Evolutionary conservation across 1,284 basidiomycete species (phyloP), one percentile per base, ranked within the genome.

Genomic region (Fomitopsis betulina): DNA sequence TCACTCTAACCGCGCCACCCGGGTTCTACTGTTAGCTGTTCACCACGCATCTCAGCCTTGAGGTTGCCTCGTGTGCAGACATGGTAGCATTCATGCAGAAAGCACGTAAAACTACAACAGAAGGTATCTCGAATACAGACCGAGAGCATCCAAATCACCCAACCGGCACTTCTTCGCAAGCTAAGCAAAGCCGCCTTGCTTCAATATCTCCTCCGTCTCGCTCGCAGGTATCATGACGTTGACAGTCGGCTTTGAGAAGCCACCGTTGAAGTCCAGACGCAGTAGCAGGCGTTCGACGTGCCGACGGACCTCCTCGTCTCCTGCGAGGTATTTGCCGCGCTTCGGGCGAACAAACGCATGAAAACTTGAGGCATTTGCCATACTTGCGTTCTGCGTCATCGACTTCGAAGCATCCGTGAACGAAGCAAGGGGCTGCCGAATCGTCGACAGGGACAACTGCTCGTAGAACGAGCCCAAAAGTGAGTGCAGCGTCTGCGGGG

Each of bases 231-330:
- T 58, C 35, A 54, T 60, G 53, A 68, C 66, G 45, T 67, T 67
- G 40, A 73, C 67, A 9, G 67, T 70, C 61, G 80, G 80, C 49
- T 77, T 81, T 17, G 88, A 92, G 67, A 93, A 84, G 51, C 81
- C 84, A 4, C 88, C 89, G 65, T 93, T 94, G 70, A 94, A 93
- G 72, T 96, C 94, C 25, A 96, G 73, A 37, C 93, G 80, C 49
- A 96, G 75, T 51, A 96, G 72, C 55, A 96, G 69, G 49, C 93
- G 82, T 70, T 96, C 94, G 17, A 94, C 79, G 69, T 93, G 92
- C 62, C 91, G 77, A 45, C 87, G 79, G 52, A 87, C 85, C 56
- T 91, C 82, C 57, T 85, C 88, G 42, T 80, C 72, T 60, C 76
- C 71, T 47, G 85, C 82, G 64, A 80, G 66, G 67, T 79, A 68